These are phyloP conservation scores for Globisporangium nodosum DNA, from an alignment of 352 stramenopile species.

Conservation along the genomic window DNA sequence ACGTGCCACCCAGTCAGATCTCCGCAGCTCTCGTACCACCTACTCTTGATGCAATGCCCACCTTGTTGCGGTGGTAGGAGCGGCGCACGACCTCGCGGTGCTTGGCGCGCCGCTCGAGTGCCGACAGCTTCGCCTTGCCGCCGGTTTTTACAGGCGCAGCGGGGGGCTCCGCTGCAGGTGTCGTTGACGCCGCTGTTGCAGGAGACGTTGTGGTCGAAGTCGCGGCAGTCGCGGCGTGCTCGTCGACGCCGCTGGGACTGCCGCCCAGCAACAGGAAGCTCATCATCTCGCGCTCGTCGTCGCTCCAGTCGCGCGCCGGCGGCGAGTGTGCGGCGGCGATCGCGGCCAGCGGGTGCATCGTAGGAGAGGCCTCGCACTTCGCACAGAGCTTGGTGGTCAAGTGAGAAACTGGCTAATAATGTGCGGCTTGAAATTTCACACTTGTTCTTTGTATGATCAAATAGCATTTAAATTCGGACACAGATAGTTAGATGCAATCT, in stretches of 20 bases:
- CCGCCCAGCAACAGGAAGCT: constrained; percentile 8
- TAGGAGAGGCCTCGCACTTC: too few relatives aligned
- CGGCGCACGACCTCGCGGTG: constrained; percentile 69
- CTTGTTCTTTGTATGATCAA: too few relatives aligned
- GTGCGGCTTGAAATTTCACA: too few relatives aligned
- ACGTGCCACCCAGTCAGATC: not conserved
- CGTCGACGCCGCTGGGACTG: constrained; percentile 10
- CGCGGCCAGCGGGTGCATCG: not conserved
- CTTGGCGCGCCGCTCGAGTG: constrained; percentile 45
- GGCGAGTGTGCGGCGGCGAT: not conserved
- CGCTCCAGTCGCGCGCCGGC: constrained; percentile 10
- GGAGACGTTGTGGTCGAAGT: not conserved
- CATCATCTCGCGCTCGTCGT: constrained; percentile 15
- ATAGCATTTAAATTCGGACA: too few relatives aligned
- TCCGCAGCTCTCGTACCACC: not conserved
- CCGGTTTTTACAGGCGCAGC: not conserved
- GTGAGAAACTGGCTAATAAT: too few relatives aligned
- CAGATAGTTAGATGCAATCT: too few relatives aligned
- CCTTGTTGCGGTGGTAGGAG: constrained; percentile 77
- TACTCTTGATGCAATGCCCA: constrained; percentile 3
- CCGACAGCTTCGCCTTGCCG: constrained; percentile 31
- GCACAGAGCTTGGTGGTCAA: too few relatives aligned
- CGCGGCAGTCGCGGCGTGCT: not conserved
- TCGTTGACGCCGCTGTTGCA: not conserved
- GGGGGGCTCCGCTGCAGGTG: not conserved